Percentiles rank a stretch among this genome's conserved stretches.
Conservation (phyloP, 441 rosid genomes). For the Corymbia citriodora region DNA sequence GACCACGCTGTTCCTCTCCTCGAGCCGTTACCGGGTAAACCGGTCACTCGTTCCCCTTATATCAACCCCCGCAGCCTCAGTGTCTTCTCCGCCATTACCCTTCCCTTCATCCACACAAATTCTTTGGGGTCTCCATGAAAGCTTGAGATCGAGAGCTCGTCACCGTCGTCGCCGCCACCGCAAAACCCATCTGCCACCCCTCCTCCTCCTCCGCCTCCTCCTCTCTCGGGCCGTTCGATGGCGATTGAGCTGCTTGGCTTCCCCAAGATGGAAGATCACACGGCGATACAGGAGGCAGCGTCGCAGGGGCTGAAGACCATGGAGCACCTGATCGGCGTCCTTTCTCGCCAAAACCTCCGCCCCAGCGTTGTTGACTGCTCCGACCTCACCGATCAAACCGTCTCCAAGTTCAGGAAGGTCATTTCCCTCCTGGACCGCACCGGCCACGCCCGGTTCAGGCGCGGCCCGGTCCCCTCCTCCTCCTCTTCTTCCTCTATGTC, state of each 20-base stretch:
- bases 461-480: conserved; percentile 50
- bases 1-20: neutral
- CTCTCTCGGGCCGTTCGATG: conserved; percentile 22
- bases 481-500: conserved; percentile 19
- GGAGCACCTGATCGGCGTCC: conserved; percentile 68
- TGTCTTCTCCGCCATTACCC: neutral
- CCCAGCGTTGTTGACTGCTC: conserved; percentile 43
- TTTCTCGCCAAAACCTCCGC: conserved; percentile 30
- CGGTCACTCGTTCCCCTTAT: neutral
- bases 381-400: conserved; percentile 59
- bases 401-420: conserved; percentile 69
- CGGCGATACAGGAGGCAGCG: conserved; percentile 79
- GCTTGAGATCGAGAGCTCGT: conserved; percentile 1
- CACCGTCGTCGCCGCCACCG: neutral
- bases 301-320: conserved; percentile 77
- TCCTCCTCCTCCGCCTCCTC: neutral
- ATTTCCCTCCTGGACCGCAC: conserved; percentile 75
- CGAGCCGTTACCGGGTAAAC: neutral
- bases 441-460: conserved; percentile 91
- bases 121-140: neutral
- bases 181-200: neutral
- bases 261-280: conserved; percentile 61
- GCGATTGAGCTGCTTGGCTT: conserved; percentile 64
- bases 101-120: neutral
- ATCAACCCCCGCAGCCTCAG: neutral